Percentiles rank a stretch among this genome's conserved stretches.
Evolutionary conservation across 169 alveolate genomes (phyloP).

Genomic region (Plasmodium sp.): DNA sequence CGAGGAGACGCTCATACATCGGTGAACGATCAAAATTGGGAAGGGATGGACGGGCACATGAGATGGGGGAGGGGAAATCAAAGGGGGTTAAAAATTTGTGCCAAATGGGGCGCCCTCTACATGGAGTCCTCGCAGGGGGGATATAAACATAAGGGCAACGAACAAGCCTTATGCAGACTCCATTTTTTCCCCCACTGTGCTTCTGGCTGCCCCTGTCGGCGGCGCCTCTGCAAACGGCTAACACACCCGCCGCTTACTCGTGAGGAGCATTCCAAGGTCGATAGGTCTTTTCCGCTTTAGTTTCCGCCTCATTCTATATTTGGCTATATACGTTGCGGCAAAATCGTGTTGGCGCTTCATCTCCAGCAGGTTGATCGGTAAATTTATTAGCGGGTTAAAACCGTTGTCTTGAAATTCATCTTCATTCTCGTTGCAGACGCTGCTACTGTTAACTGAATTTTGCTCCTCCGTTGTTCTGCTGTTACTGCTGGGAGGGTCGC

Average conservation of each 20-base stretch:
- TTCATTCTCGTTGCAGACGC: background rate
- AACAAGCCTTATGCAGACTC: background rate
- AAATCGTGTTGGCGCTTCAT: constrained; percentile 56
- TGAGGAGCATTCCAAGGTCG: background rate
- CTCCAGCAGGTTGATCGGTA: constrained; percentile 23
- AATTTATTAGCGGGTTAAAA: constrained; percentile 43
- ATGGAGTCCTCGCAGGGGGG: background rate
- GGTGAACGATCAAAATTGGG: background rate
- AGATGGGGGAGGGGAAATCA: background rate
- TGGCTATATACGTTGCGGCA: constrained; percentile 65
- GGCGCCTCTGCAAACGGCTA: background rate
- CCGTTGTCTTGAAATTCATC: background rate
- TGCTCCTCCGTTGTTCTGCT: background rate
- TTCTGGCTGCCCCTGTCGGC: background rate
- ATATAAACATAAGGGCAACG: background rate
- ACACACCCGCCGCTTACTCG: background rate
- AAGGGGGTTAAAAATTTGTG: background rate
- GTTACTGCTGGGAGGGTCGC: background rate
- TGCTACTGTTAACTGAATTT: background rate
- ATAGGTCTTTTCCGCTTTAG: constrained; percentile 1
- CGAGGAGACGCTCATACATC: background rate
- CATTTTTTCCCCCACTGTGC: background rate
- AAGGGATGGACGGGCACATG: background rate
- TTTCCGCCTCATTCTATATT: constrained; percentile 18
- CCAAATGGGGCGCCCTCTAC: background rate